Percentiles rank a stretch among this genome's conserved stretches.
These are phyloP conservation scores for Monosporascus sp. DNA, from an alignment of 2,329 filamentous ascomycete species.

Conservation along the genomic window DNA sequence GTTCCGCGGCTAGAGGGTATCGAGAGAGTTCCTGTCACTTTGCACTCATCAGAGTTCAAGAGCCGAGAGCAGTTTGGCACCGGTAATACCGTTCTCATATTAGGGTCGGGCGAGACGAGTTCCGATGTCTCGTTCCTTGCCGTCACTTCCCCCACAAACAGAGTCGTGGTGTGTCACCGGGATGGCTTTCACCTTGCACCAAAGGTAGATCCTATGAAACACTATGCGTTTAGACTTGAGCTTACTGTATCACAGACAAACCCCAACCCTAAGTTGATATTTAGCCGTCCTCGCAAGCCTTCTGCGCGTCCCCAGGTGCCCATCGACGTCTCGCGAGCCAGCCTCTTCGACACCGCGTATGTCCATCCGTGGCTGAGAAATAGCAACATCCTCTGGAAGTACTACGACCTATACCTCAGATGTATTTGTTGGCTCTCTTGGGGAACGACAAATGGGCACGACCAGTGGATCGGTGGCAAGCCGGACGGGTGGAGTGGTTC, in stretches of 20 bases:
- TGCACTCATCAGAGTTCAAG: slow-evolving; percentile 42
- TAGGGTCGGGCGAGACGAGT: slow-evolving; percentile 41
- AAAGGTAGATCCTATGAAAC: slow-evolving; percentile 27
- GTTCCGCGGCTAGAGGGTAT: slow-evolving; percentile 35
- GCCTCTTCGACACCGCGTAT: slow-evolving; percentile 47
- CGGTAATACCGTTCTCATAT: slow-evolving; percentile 34
- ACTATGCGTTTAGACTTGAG: slow-evolving; percentile 1
- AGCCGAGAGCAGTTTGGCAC: slow-evolving; percentile 34
- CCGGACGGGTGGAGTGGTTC: slow-evolving; percentile 24
- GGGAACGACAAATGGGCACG: slow-evolving; percentile 39
- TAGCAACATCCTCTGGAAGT: slow-evolving; percentile 37
- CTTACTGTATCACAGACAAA: slow-evolving; percentile 15
- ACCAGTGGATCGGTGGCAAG: slow-evolving; percentile 44
- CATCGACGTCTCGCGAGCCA: slow-evolving; percentile 40
- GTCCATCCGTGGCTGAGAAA: slow-evolving; percentile 40
- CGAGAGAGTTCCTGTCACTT: slow-evolving; percentile 27
- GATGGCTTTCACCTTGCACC: slow-evolving; percentile 42
- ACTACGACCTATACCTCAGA: slow-evolving; percentile 42
- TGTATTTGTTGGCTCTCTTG: slow-evolving; percentile 37
- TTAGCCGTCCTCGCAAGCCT: slow-evolving; percentile 12
- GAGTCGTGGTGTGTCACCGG: slow-evolving; percentile 39
- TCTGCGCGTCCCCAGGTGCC: slow-evolving; percentile 35
- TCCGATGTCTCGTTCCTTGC: slow-evolving; percentile 41
- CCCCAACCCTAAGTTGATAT: slow-evolving; percentile 17
- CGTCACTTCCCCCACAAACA: slow-evolving; percentile 35